Evolutionary conservation across 495 filamentous ascomycete species (phyloP).

Genomic region (Neurospora sp.): DNA sequence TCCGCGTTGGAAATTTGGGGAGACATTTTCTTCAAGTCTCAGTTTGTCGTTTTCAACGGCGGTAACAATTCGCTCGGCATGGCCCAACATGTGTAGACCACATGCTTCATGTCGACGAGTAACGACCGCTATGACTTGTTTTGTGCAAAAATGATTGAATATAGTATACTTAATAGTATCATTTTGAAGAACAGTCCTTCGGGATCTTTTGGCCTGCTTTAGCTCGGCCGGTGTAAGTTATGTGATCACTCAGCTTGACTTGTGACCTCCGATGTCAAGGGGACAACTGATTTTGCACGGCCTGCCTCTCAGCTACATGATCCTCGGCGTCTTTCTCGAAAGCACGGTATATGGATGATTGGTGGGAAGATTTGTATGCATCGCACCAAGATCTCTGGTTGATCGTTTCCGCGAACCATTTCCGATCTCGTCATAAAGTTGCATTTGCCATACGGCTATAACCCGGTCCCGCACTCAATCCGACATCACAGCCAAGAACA

Average conservation of each 20-base stretch:
- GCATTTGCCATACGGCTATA: not conserved
- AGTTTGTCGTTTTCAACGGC: slow-evolving; percentile 71
- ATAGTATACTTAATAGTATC: not conserved
- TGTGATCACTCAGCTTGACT: not conserved
- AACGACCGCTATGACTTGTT: not conserved
- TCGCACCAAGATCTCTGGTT: not conserved
- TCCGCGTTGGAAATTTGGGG: slow-evolving; percentile 61
- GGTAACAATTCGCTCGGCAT: slow-evolving; percentile 52
- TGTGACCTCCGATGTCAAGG: not conserved
- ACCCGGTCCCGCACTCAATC: not conserved
- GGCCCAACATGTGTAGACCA: slow-evolving; percentile 37
- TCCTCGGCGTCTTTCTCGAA: not conserved
- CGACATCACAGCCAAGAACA: not conserved
- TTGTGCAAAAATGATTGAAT: not conserved
- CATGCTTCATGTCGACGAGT: not conserved
- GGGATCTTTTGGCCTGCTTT: not conserved
- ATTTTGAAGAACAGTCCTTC: not conserved
- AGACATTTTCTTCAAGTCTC: slow-evolving; percentile 69
- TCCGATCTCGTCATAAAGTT: not conserved
- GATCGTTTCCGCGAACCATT: not conserved
- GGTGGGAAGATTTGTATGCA: not conserved
- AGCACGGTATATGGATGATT: not conserved
- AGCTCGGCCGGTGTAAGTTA: not conserved
- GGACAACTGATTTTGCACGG: not conserved
- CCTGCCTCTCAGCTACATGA: not conserved